Conservation (phyloP, 1,284 basidiomycete species). For the Papiliotrema nemorosa region DNA sequence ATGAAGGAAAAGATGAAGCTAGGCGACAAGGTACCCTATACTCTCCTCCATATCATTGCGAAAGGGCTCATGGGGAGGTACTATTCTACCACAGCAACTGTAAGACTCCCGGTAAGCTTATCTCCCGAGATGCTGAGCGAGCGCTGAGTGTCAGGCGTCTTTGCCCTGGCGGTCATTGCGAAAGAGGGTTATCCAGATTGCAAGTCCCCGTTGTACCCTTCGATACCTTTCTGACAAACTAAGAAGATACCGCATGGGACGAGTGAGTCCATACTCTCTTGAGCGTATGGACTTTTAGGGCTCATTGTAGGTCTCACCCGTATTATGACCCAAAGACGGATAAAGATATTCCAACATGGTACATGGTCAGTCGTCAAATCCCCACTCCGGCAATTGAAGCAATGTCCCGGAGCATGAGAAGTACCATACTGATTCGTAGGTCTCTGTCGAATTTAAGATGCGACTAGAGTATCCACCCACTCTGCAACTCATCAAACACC, state of each 20-base stretch:
- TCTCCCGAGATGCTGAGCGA: not conserved
- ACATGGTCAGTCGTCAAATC: constrained; percentile 58
- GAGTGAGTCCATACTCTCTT: constrained; percentile 53
- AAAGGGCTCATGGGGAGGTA: constrained; percentile 30
- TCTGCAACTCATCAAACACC: constrained; percentile 66
- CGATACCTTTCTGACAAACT: too few relatives aligned
- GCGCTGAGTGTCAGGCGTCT: constrained; percentile 59
- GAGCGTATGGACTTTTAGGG: not conserved
- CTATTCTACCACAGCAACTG: constrained; percentile 86
- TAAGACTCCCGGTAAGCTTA: constrained; percentile 68
- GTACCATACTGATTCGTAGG: constrained; percentile 50
- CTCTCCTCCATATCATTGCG: not conserved
- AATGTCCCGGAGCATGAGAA: not conserved
- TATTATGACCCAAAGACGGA: constrained; percentile 87
- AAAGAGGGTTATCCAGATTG: constrained; percentile 87
- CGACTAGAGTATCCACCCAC: constrained; percentile 73
- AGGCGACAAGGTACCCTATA: constrained; percentile 65
- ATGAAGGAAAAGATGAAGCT: constrained; percentile 82
- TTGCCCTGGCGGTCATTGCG: constrained; percentile 74
- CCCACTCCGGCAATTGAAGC: too few relatives aligned
- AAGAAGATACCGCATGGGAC: constrained; percentile 82
- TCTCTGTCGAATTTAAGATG: constrained; percentile 69
- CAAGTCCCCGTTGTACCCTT: constrained; percentile 50
- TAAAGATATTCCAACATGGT: constrained; percentile 77
- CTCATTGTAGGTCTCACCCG: constrained; percentile 61